Evolutionary conservation across 1,284 basidiomycete species (phyloP).

Genomic region (Lentinus polychrous): DNA sequence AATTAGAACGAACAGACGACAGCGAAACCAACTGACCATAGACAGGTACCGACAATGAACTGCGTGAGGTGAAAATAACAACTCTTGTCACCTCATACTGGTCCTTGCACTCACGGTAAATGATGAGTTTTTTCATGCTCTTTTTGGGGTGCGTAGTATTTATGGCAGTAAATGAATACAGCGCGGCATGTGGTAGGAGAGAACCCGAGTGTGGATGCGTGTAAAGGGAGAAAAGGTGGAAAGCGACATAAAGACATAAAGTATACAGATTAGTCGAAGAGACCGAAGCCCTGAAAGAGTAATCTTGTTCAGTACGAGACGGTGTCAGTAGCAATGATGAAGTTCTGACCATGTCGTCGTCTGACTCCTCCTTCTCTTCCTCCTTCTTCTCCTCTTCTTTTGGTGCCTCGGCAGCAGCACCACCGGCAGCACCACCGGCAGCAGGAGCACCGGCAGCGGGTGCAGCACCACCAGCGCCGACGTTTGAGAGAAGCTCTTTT

Average conservation of each 20-base stretch:
- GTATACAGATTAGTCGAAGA: constrained; percentile 4
- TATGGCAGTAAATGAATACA: background rate
- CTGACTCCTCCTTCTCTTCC: constrained; percentile 86
- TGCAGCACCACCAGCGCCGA: constrained; percentile 79
- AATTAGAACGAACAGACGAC: too few relatives aligned
- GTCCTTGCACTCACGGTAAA: background rate
- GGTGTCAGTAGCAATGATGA: background rate
- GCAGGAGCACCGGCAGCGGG: constrained; percentile 59
- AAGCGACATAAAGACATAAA: constrained; percentile 3
- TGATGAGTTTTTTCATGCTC: background rate
- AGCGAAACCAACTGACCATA: too few relatives aligned
- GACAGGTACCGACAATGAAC: too few relatives aligned
- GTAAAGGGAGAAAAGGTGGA: background rate
- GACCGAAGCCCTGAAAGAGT: constrained; percentile 4
- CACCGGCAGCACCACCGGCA: constrained; percentile 49
- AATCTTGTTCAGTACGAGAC: background rate
- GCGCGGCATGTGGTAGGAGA: background rate
- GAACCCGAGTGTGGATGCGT: background rate
- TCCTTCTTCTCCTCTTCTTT: constrained; percentile 69
- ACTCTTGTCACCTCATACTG: too few relatives aligned
- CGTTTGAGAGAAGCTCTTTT: constrained; percentile 91
- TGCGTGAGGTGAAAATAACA: too few relatives aligned
- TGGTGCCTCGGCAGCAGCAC: constrained; percentile 54
- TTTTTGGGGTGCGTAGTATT: background rate
- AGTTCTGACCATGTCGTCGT: constrained; percentile 37